Percentiles rank a stretch among this genome's conserved stretches.
Evolutionary conservation across 139 green algal species (phyloP).

Genomic region (Desmodesmus armatus): DNA sequence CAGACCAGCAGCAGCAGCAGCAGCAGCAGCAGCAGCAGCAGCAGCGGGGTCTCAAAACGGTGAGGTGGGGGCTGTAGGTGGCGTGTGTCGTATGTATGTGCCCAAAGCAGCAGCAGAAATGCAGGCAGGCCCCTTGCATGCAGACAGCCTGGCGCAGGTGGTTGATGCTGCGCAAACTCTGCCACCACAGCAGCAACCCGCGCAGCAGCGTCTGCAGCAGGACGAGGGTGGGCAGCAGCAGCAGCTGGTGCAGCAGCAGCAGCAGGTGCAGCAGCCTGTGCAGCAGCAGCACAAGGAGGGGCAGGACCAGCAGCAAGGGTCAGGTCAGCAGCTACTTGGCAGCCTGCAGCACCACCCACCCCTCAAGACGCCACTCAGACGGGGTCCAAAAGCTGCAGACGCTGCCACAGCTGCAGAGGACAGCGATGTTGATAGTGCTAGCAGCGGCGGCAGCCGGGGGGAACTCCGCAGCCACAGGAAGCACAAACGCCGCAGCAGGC

Average conservation of each 20-base stretch:
- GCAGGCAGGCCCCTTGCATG: neutral
- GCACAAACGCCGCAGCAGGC: neutral
- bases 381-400: neutral
- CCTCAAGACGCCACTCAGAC: neutral
- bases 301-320: neutral
- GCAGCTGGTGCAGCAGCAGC: slow-evolving; percentile 28
- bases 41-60: too few species aligned
- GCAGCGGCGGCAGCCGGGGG: neutral
- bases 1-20: neutral
- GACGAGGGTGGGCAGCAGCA: neutral
- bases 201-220: slow-evolving; percentile 3
- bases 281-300: neutral
- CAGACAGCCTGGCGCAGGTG: neutral
- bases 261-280: neutral
- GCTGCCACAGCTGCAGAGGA: neutral
- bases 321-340: neutral
- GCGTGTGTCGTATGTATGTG: slow-evolving; percentile 1
- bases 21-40: neutral
- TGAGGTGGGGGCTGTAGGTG: too few species aligned
- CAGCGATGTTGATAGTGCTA: neutral
- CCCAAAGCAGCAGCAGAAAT: neutral
- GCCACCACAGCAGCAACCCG: neutral
- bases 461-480: neutral
- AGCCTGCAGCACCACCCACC: neutral
- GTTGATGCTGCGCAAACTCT: too few species aligned